Evolutionary conservation across 768 basidiomycete genomes (phyloP).

Genomic region (Coprinopsis sp.): DNA sequence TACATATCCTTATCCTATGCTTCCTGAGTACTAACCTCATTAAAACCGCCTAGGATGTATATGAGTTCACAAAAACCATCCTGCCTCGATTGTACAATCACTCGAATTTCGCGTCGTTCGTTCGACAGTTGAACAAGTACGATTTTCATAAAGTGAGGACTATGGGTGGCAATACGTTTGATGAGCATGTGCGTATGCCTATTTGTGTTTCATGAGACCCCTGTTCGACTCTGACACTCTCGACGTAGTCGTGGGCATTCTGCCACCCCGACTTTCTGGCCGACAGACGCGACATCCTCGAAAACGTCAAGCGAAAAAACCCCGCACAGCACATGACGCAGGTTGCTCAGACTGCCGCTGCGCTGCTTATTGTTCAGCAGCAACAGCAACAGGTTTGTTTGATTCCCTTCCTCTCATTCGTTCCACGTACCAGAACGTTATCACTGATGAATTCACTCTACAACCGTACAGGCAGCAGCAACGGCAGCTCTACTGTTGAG

Average conservation of each 20-base stretch:
- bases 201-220: not conserved
- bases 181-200: constrained; percentile 46
- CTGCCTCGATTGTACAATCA: constrained; percentile 93
- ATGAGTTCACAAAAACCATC: constrained; percentile 89
- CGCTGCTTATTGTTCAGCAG: too few relatives aligned
- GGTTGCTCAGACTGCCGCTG: constrained; percentile 21
- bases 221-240: not conserved
- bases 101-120: constrained; percentile 90
- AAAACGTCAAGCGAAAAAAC: too few relatives aligned
- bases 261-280: too few relatives aligned
- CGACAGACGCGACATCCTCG: too few relatives aligned
- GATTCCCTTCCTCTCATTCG: constrained; percentile 18
- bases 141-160: constrained; percentile 97
- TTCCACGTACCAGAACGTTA: too few relatives aligned
- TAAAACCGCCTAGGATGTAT: constrained; percentile 61
- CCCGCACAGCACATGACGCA: constrained; percentile 49
- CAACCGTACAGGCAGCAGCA: too few relatives aligned
- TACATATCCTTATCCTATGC: not conserved
- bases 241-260: constrained; percentile 55
- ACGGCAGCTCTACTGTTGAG: too few relatives aligned
- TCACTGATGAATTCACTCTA: too few relatives aligned
- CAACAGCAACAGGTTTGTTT: too few relatives aligned
- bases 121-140: constrained; percentile 92
- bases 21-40: not conserved
- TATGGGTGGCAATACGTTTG: constrained; percentile 71